Evolutionary conservation across 2,329 filamentous ascomycete species (phyloP).

Genomic region (Epicoccum sorghinum): DNA sequence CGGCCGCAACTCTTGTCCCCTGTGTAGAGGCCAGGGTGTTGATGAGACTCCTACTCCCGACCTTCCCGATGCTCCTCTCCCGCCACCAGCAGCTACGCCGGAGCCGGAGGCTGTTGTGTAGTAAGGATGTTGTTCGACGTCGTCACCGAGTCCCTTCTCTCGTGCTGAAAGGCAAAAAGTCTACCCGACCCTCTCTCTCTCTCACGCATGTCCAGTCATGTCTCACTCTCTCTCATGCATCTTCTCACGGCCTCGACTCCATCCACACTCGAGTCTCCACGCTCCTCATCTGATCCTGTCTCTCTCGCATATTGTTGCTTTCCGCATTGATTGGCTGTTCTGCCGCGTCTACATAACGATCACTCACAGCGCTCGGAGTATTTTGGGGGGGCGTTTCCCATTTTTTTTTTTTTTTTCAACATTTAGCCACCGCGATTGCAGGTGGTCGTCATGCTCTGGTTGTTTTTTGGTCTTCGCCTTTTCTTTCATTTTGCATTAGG

Average conservation of each 20-base stretch:
- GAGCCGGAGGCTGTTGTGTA: slow-evolving; percentile 20
- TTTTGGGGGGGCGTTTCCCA: background rate
- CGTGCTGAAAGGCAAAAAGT: background rate
- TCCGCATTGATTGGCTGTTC: too few relatives aligned
- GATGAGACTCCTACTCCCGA: slow-evolving; percentile 51
- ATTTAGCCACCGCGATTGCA: background rate
- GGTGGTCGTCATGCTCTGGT: background rate
- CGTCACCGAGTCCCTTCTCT: background rate
- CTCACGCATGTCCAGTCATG: too few relatives aligned
- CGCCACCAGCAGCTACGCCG: slow-evolving; percentile 15
- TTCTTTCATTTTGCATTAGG: too few relatives aligned
- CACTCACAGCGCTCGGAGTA: slow-evolving; percentile 12
- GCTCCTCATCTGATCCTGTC: background rate
- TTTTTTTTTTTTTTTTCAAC: background rate
- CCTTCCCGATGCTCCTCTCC: slow-evolving; percentile 8
- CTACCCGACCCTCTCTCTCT: slow-evolving; percentile 3
- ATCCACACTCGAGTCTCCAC: too few relatives aligned
- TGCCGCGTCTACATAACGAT: background rate
- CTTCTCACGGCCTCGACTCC: too few relatives aligned
- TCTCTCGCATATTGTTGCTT: too few relatives aligned
- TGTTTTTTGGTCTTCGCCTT: too few relatives aligned
- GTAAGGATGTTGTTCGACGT: slow-evolving; percentile 4
- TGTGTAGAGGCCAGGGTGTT: slow-evolving; percentile 65
- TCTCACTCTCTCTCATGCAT: too few relatives aligned
- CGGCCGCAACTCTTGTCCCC: slow-evolving; percentile 67